A percentile compares a stretch with the other conserved stretches of the same genome.
Conservation (phyloP, 2,329 filamentous ascomycete species). For the Elsinoe australis region DNA sequence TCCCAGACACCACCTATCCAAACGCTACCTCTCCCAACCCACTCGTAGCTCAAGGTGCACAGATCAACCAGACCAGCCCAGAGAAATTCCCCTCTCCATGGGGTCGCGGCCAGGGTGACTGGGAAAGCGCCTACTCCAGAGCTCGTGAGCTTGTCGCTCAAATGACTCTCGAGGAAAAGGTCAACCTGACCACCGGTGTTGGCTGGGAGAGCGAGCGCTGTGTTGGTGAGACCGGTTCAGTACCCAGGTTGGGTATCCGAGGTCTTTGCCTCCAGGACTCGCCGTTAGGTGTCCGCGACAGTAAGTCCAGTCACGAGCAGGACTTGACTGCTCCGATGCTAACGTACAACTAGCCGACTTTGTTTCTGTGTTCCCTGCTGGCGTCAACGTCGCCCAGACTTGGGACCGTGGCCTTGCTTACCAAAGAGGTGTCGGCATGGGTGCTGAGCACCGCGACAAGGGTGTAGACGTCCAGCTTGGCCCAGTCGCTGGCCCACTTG, state of each 20-base stretch:
- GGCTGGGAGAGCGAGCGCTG: slow-evolving; percentile 25
- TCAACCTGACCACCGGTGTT: slow-evolving; percentile 29
- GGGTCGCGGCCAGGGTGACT: slow-evolving; percentile 24
- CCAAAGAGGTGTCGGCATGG: slow-evolving; percentile 31
- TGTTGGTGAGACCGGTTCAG: slow-evolving; percentile 32
- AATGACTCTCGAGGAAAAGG: slow-evolving; percentile 32
- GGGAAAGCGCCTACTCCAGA: slow-evolving; percentile 28
- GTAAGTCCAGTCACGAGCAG: too few relatives aligned
- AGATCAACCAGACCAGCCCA: slow-evolving; percentile 24
- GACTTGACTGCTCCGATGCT: too few relatives aligned
- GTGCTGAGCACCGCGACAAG: slow-evolving; percentile 29
- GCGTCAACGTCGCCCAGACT: slow-evolving; percentile 30
- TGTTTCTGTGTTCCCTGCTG: slow-evolving; percentile 31
- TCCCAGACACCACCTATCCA: slow-evolving; percentile 26
- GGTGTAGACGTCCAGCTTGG: slow-evolving; percentile 39
- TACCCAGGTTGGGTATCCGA: slow-evolving; percentile 30
- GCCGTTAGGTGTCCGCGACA: slow-evolving; percentile 28
- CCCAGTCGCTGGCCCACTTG: slow-evolving; percentile 38
- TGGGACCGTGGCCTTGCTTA: slow-evolving; percentile 40
- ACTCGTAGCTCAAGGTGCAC: slow-evolving; percentile 23
- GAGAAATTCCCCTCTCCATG: slow-evolving; percentile 26
- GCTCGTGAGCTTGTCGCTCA: slow-evolving; percentile 29
- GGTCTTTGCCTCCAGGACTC: slow-evolving; percentile 34
- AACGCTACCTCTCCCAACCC: slow-evolving; percentile 25
- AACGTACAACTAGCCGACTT: slow-evolving; percentile 17